Conservation (phyloP, 1,284 basidiomycete species). For the Sporisorium scitamineum region DNA sequence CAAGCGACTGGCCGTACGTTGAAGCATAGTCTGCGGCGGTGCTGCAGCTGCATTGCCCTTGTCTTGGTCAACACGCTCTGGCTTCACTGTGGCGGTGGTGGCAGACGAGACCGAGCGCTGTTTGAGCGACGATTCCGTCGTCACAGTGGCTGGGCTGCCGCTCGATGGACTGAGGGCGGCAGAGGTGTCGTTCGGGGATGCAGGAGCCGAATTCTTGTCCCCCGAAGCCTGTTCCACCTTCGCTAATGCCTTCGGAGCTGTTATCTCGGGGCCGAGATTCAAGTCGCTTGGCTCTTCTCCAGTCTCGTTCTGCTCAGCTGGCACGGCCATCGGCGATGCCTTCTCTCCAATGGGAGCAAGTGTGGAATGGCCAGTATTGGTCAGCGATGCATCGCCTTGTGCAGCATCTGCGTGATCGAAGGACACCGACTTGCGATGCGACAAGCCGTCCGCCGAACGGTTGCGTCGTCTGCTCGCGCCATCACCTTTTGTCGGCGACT, state of each 20-base stretch:
- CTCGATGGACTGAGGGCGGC: not conserved
- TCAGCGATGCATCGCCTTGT: slow-evolving; percentile 6
- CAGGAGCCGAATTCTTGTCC: not conserved
- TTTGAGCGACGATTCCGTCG: slow-evolving; percentile 6
- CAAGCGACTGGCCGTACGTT: slow-evolving; percentile 30
- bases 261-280: slow-evolving; percentile 4
- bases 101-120: slow-evolving; percentile 20
- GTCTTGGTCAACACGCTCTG: slow-evolving; percentile 9
- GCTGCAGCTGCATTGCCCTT: slow-evolving; percentile 2
- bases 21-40: slow-evolving; percentile 24
- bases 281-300: slow-evolving; percentile 29
- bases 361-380: not conserved
- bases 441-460: slow-evolving; percentile 34
- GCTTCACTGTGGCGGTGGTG: slow-evolving; percentile 30
- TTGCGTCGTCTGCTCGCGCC: slow-evolving; percentile 17
- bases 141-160: not conserved
- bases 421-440: slow-evolving; percentile 56
- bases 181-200: not conserved
- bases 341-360: slow-evolving; percentile 48
- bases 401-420: slow-evolving; percentile 28
- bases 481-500: slow-evolving; percentile 17
- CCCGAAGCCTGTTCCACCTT: not conserved
- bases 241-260: not conserved
- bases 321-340: slow-evolving; percentile 26
- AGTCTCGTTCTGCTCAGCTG: slow-evolving; percentile 6